These are phyloP conservation scores for Fusarium continuum DNA, from an alignment of 2,329 filamentous ascomycete species.

Conservation along the genomic window DNA sequence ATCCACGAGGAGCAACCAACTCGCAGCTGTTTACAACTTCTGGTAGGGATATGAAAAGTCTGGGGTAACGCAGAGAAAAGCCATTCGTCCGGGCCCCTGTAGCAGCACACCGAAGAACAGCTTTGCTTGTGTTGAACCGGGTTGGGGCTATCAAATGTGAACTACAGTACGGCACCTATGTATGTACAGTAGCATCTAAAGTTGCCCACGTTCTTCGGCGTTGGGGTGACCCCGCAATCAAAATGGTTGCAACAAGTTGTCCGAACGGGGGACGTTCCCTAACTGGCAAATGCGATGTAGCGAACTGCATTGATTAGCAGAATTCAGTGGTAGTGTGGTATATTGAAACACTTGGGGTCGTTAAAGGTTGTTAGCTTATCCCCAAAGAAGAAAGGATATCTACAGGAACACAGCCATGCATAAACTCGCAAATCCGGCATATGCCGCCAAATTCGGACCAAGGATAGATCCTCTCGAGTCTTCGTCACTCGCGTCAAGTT, in stretches of 20 bases:
- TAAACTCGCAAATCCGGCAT: slow-evolving; percentile 4
- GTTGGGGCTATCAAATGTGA: slow-evolving; percentile 2
- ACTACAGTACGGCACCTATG: neutral
- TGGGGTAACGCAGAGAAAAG: slow-evolving; percentile 8
- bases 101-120: neutral
- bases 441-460: neutral
- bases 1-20: slow-evolving; percentile 29
- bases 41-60: slow-evolving; percentile 15
- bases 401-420: neutral
- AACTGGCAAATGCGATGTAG: slow-evolving; percentile 33
- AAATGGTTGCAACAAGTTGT: neutral
- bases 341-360: neutral
- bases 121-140: slow-evolving; percentile 4
- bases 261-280: slow-evolving; percentile 9
- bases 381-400: neutral
- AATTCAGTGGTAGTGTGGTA: slow-evolving; percentile 2
- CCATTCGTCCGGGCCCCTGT: slow-evolving; percentile 13
- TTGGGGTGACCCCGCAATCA: slow-evolving; percentile 28
- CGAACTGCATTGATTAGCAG: slow-evolving; percentile 42
- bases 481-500: slow-evolving; percentile 47
- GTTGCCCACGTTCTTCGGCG: slow-evolving; percentile 3
- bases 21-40: slow-evolving; percentile 4
- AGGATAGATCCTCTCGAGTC: slow-evolving; percentile 13
- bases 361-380: neutral
- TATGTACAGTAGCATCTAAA: no score